Base-by-base conservation (phyloP, 129 eudicot genomes). In the Heracleum sosnowskyi region DNA sequence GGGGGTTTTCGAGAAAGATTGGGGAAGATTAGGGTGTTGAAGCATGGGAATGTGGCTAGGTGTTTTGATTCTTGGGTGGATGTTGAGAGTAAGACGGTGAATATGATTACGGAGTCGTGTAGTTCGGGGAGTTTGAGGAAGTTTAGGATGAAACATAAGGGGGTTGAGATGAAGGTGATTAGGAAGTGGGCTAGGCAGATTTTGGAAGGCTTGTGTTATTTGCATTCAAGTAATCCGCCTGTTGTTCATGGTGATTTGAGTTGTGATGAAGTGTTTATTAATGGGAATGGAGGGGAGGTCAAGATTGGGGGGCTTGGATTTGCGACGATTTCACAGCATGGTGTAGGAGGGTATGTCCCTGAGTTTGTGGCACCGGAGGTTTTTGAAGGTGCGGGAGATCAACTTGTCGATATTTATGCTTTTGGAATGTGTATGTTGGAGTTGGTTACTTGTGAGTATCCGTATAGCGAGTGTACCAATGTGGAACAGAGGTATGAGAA, bases 221-320 rank as follows among this genome's bases (percentile, higher is more conserved):
- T 91, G 36, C 93, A 91, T 39, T 51, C 84, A 64, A 88, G 82
- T 18, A 85, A 85, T 46, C 96, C 91, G 9, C 96, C 92, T 11
- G 82, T 90, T 62, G 79, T 88, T 79, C 96, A 90, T 39, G 85
- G 96, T 17, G 96, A 91, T 77, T 82, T 91, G 16, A 86, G 89
- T 76, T 88, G 93, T 62, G 91, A 91, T 82, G 89, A 91, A 78
- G 80, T 91, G 26, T 91, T 91, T 66, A 86, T 91, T 35, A 91
- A 89, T 75, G 96, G 93, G 37, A 86, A 88, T 79, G 87, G 84
- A 22, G 96, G 96, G 42, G 86, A 91, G 39, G 90, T 89, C 17
- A 91, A 91, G 81, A 88, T 91, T 44, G 96, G 93, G 29, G 93
- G 89, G 84, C 84, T 91, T 10, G 96, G 93, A 28, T 83, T 89